Evolutionary conservation across 805 yeast genomes (phyloP).

Genomic region (Yamadazyma olivae): DNA sequence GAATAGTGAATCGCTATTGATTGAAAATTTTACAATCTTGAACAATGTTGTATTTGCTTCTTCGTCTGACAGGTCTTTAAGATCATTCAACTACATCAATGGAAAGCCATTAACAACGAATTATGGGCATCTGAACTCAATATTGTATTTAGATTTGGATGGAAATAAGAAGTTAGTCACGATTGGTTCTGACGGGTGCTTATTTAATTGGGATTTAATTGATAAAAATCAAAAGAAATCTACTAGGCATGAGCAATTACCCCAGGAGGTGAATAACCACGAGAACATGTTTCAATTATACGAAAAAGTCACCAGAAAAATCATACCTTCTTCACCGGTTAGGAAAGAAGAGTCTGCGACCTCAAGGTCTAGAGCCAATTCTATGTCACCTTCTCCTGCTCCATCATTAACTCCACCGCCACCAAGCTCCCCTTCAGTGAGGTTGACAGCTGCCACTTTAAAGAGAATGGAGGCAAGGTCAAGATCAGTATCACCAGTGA

Average conservation of each 20-base stretch:
- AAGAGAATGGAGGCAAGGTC: slow-evolving; percentile 30
- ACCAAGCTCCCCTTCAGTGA: slow-evolving; percentile 17
- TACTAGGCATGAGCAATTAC: background rate
- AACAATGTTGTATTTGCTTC: slow-evolving; percentile 36
- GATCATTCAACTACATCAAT: slow-evolving; percentile 42
- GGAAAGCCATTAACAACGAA: slow-evolving; percentile 48
- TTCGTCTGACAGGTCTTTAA: slow-evolving; percentile 56
- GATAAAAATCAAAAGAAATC: background rate
- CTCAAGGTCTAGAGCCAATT: slow-evolving; percentile 1
- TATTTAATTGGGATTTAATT: slow-evolving; percentile 44
- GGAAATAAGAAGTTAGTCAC: slow-evolving; percentile 30
- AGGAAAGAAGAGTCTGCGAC: slow-evolving; percentile 5
- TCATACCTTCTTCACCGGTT: slow-evolving; percentile 6
- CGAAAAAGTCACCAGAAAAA: slow-evolving; percentile 19
- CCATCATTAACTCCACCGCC: slow-evolving; percentile 7
- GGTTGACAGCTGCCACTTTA: slow-evolving; percentile 28
- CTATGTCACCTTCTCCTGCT: slow-evolving; percentile 1
- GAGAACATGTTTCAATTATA: background rate
- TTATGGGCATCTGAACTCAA: slow-evolving; percentile 54
- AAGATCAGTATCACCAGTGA: slow-evolving; percentile 10
- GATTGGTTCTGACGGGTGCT: slow-evolving; percentile 52
- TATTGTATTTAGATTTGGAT: slow-evolving; percentile 37
- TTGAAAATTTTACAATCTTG: slow-evolving; percentile 41
- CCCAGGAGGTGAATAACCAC: background rate
- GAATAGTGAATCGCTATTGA: slow-evolving; percentile 38